Conservation (phyloP, 2,329 filamentous ascomycete genomes). For the Stachybotrys chartarum region DNA sequence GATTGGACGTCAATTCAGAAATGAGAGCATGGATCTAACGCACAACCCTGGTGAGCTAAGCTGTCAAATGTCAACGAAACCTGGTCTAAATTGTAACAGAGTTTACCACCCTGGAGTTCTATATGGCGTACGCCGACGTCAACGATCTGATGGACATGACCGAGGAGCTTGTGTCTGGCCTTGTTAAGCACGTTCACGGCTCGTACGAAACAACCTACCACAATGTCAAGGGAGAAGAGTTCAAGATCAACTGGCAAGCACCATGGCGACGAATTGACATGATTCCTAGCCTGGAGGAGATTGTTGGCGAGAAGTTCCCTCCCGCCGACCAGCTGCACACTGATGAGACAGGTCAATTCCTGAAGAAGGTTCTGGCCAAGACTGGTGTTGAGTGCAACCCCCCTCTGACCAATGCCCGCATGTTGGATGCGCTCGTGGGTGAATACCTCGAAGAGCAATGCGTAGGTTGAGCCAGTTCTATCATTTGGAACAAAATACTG, state of each 20-base stretch:
- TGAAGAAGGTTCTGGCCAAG: constrained; percentile 79
- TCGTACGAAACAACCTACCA: constrained; percentile 79
- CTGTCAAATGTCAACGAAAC: not conserved
- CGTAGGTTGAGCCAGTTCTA: constrained; percentile 19
- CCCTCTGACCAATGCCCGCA: constrained; percentile 86
- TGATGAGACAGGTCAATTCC: constrained; percentile 79
- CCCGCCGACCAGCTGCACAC: constrained; percentile 85
- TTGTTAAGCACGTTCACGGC: constrained; percentile 85
- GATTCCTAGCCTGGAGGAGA: constrained; percentile 79
- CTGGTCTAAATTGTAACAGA: constrained; percentile 41
- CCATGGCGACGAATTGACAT: constrained; percentile 94
- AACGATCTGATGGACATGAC: constrained; percentile 77
- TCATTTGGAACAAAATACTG: not conserved
- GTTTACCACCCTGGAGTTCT: constrained; percentile 97
- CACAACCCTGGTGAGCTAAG: constrained; percentile 61
- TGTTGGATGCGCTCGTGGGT: constrained; percentile 91
- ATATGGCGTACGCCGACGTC: constrained; percentile 87
- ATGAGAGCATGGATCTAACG: constrained; percentile 66
- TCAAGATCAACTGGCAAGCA: constrained; percentile 91
- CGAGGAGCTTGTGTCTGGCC: constrained; percentile 82
- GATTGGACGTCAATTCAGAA: constrained; percentile 90
- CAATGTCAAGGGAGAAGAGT: constrained; percentile 77
- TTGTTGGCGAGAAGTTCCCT: constrained; percentile 89
- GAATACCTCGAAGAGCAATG: constrained; percentile 94
- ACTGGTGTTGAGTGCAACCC: constrained; percentile 83